Evolutionary conservation across 495 filamentous ascomycete genomes (phyloP), one percentile per base, ranked within the genome.

Genomic region (Penicillium verhagenii): DNA sequence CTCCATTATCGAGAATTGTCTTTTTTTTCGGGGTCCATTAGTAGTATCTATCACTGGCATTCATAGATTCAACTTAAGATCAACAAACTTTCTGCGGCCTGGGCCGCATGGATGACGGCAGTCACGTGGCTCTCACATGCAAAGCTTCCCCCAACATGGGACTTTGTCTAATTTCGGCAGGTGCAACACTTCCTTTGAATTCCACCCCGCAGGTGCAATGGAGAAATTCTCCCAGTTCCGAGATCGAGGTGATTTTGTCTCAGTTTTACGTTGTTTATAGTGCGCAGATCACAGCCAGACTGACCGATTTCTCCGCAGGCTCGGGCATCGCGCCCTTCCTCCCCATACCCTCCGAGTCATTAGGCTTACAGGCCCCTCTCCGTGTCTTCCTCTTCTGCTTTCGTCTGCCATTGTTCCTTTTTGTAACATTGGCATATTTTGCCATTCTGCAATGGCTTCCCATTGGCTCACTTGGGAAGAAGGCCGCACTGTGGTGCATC

Each of bases 201-300:
- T 24, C 49, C 37, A 7, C 26, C 19, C 16, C 6, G 26, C 28
- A 39, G 35, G 35, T 24, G 33, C 49, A 48, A 98, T 98, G 94
- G 94, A 98, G 82, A 97, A 96, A 72, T 97, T 91, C 71, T 93
- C 91, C 9, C 92, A 97, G 69, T 99, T 89, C 60, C 86, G 94
- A 52, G 94, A 99, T 75, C 83, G 90, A 83, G 94, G 94, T 87
- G n/a, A 78, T 59, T 76, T 66, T 10, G 19, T 16, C 28, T 29
- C 45, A 13, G 40, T 35, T 47, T 49, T 14, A 55, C 19, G 31
- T 13, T 21, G 9, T 49, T 10, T 8, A 2, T 25, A 7, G 7
- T 35, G 4, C 0, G 8, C 7, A n/a, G 16, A 16, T 42, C 25
- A 24, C 37, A 13, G 9, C 21, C 20, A 26, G 71, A 39, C 68